phyloP scores from a whole-genome alignment of 177 flowering plant species.

The Vitis hybrid region DNA sequence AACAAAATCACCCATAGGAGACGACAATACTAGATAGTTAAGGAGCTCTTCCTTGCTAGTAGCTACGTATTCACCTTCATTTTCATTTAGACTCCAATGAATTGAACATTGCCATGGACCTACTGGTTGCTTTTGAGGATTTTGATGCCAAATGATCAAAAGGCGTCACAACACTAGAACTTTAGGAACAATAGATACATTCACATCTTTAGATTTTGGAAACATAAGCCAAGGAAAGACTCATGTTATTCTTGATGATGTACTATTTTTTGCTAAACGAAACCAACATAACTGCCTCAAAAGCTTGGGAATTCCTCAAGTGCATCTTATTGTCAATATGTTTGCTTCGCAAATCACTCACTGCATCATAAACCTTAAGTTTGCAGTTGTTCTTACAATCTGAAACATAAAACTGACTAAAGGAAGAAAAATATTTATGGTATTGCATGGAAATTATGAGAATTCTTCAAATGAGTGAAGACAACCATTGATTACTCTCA shows the following conservation, averaged over 20 bases:
- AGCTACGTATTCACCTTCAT: constrained; percentile 85
- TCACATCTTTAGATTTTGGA: constrained; percentile 33
- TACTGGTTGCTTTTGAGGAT: constrained; percentile 4
- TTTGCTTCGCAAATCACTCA: constrained; percentile 65
- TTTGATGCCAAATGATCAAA: too few species aligned
- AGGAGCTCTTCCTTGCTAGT: constrained; percentile 73
- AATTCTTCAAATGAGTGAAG: too few species aligned
- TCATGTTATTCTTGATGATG: constrained; percentile 81
- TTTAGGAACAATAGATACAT: too few species aligned
- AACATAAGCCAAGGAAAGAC: constrained; percentile 72
- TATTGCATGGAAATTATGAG: too few species aligned
- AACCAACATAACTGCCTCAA: constrained; percentile 76
- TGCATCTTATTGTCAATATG: constrained; percentile 75
- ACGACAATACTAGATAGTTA: constrained; percentile 70
- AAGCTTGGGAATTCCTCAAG: constrained; percentile 66
- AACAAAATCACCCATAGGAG: constrained; percentile 79
- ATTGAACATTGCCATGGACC: constrained; percentile 97
- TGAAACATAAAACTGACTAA: constrained; percentile 67
- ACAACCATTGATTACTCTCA: too few species aligned
- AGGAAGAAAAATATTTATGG: constrained; percentile 11
- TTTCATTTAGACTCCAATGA: constrained; percentile 71
- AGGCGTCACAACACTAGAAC: too few species aligned
- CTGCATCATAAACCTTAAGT: constrained; percentile 66
- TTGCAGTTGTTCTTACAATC: constrained; percentile 89
- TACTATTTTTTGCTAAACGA: constrained; percentile 73